These are phyloP conservation scores for Gynostemma pentaphyllum DNA, from an alignment of 306 rosid species.

Conservation along the genomic window DNA sequence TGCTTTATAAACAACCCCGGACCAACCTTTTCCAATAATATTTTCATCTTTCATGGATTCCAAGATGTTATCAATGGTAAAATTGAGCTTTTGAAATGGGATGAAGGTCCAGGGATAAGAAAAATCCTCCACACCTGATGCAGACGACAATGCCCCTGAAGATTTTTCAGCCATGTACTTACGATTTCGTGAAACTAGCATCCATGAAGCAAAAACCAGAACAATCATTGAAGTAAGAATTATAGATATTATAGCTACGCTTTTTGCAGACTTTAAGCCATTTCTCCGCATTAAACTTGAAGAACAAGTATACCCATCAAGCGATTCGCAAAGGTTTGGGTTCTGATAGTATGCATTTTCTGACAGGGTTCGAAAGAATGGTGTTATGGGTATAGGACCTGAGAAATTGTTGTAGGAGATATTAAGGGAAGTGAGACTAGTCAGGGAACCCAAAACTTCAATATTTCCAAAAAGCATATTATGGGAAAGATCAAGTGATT, in stretches of 20 bases:
- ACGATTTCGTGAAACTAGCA: conserved; percentile 41
- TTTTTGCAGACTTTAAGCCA: conserved; percentile 55
- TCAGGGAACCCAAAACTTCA: conserved; percentile 56
- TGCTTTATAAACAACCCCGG: conserved; percentile 74
- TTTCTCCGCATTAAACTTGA: conserved; percentile 34
- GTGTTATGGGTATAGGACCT: conserved; percentile 81
- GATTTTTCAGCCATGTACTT: conserved; percentile 42
- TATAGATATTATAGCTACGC: conserved; percentile 39
- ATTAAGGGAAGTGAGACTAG: conserved; percentile 73
- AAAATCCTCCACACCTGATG: conserved; percentile 80
- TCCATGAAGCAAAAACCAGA: conserved; percentile 68
- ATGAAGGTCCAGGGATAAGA: conserved; percentile 98
- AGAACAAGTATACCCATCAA: conserved; percentile 79
- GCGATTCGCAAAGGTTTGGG: conserved; percentile 52
- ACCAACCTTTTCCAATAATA: conserved; percentile 85
- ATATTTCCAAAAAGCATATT: conserved; percentile 60
- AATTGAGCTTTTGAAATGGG: conserved; percentile 84
- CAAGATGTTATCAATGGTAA: conserved; percentile 67
- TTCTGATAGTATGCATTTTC: conserved; percentile 51
- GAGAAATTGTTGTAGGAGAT: conserved; percentile 86
- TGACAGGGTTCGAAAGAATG: conserved; percentile 68
- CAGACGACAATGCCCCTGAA: conserved; percentile 22
- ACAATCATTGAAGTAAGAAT: conserved; percentile 51
- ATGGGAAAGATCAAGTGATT: conserved; percentile 79
- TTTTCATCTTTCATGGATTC: conserved; percentile 86